A percentile compares a stretch with the other conserved stretches of the same genome.
Evolutionary conservation across 225 moss, liverwort and hornwort species (phyloP).

Genomic region (Pseudisothecium myosuroides): DNA sequence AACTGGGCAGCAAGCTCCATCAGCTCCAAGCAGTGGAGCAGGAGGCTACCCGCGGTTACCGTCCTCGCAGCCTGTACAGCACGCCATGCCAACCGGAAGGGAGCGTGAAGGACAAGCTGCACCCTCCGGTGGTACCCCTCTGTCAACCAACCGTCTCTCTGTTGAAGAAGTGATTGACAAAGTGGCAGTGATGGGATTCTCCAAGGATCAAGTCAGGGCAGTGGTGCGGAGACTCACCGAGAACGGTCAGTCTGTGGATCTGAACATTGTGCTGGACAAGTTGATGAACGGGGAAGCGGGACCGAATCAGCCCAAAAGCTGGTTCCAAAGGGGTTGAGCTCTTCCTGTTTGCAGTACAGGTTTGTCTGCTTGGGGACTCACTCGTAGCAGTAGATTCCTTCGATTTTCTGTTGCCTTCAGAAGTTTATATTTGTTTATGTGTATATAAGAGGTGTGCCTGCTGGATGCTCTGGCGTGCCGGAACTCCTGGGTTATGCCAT

Average conservation of each 20-base stretch:
- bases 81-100: conserved; percentile 42
- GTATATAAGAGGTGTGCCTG: conserved; percentile 23
- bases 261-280: conserved; percentile 90
- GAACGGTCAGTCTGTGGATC: conserved; percentile 82
- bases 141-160: conserved; percentile 61
- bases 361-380: neutral
- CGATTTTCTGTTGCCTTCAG: neutral
- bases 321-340: conserved; percentile 54
- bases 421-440: conserved; percentile 20
- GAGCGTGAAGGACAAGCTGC: conserved; percentile 27
- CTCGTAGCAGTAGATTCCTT: neutral
- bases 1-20: conserved; percentile 61
- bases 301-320: conserved; percentile 51
- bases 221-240: conserved; percentile 81
- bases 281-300: conserved; percentile 77
- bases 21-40: conserved; percentile 61
- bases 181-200: conserved; percentile 86
- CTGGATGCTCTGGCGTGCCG: neutral
- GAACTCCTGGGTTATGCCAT: neutral
- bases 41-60: conserved; percentile 85
- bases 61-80: conserved; percentile 65
- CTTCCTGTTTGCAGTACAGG: neutral
- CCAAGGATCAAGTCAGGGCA: conserved; percentile 79
- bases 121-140: conserved; percentile 33
- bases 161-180: conserved; percentile 89